Conservation (phyloP, 108 stramenopile genomes). For the Skeletonema potamos region DNA sequence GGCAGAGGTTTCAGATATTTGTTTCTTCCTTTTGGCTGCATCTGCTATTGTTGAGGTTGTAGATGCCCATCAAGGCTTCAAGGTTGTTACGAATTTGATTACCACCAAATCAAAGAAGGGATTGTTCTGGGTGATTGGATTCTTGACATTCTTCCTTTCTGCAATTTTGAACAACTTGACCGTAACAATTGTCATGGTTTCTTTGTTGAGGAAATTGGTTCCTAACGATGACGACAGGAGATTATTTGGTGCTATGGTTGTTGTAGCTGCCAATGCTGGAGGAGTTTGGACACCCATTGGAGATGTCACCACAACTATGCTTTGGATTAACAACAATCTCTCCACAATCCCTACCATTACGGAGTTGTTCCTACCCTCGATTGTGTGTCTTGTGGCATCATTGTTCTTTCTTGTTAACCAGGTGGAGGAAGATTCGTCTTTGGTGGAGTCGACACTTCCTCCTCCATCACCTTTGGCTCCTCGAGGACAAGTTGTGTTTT, state of each 20-base stretch:
- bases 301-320: constrained; percentile 96
- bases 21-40: constrained; percentile 93
- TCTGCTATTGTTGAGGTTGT: constrained; percentile 94
- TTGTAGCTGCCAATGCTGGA: constrained; percentile 94
- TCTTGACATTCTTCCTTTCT: constrained; percentile 91
- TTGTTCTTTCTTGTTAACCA: constrained; percentile 82
- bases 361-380: constrained; percentile 83
- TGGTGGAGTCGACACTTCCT: constrained; percentile 45
- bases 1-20: constrained; percentile 93
- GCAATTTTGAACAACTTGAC: constrained; percentile 93
- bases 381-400: constrained; percentile 83
- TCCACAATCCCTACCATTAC: constrained; percentile 89
- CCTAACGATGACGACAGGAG: constrained; percentile 80
- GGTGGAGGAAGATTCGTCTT: constrained; percentile 75
- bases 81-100: constrained; percentile 92
- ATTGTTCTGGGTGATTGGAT: constrained; percentile 91
- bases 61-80: constrained; percentile 95
- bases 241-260: constrained; percentile 94
- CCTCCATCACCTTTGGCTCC: constrained; percentile 78
- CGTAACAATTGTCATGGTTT: constrained; percentile 94
- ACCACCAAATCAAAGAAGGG: constrained; percentile 86
- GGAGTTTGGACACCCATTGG: constrained; percentile 97
- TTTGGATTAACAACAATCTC: constrained; percentile 92
- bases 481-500: constrained; percentile 85
- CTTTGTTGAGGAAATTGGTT: constrained; percentile 83